Conservation (phyloP, 345 rosid genomes). For the Salix dunnii region DNA sequence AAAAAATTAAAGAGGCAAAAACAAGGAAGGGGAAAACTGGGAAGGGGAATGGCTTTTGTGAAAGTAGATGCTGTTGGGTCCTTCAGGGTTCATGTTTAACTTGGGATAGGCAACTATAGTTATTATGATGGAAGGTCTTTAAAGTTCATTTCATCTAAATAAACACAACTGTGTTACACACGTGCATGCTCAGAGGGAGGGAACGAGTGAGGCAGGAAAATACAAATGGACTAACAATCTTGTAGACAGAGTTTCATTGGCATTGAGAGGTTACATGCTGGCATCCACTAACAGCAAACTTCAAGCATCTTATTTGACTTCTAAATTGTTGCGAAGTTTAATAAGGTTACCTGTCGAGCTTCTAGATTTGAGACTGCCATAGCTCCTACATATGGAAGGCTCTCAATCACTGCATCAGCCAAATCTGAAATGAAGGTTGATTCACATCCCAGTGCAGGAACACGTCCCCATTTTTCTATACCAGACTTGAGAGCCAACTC, state of each 20-base stretch:
- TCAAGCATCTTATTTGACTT: neutral
- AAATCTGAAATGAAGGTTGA: conserved; percentile 88
- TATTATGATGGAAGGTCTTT: neutral
- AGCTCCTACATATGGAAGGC: conserved; percentile 97
- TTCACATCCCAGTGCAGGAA: conserved; percentile 92
- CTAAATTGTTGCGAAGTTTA: neutral
- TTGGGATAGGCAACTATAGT: neutral
- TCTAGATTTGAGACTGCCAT: conserved; percentile 96
- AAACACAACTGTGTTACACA: neutral
- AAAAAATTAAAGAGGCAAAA: neutral
- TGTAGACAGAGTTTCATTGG: neutral
- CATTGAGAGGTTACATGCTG: neutral
- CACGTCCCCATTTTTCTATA: conserved; percentile 94
- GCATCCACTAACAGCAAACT: neutral
- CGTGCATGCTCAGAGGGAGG: neutral
- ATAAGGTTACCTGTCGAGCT: conserved; percentile 78
- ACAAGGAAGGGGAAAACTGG: no score
- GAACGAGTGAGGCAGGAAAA: neutral
- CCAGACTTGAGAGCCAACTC: conserved; percentile 92
- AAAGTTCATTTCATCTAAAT: neutral
- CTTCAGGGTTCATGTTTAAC: neutral
- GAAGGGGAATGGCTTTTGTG: neutral
- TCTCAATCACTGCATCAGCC: conserved; percentile 96
- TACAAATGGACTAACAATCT: neutral
- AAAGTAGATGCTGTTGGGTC: no score